Base-by-base conservation (phyloP, 1,284 basidiomycete species). In the Blastosporella zonata region DNA sequence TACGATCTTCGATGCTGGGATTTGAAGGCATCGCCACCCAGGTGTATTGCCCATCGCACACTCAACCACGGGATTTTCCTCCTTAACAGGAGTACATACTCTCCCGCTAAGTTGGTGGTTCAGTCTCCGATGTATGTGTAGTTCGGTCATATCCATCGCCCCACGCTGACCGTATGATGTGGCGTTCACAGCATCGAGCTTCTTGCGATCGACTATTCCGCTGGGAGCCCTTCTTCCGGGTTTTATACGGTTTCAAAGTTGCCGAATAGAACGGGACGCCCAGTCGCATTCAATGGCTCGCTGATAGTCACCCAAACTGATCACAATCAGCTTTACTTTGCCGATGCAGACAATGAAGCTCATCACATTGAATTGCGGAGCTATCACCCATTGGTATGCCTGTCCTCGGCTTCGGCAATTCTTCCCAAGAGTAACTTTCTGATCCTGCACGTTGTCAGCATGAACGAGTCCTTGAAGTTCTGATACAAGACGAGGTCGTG, bases 1-100 rank as follows among this genome's bases (percentile, higher is more conserved):
- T 74, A 70, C 34, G 62, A 60, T 6, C 46, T 83, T 28, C 74
- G 77, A 43, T 80, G 79, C 48, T 84, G 82, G 82, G 78, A 82
- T 51, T 39, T 77, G 5, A 40, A 59, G 1, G 40, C 45, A 20
- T 55, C 51, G 12, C 49, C 21, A 2, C 68, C 73, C 0, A 49
- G 39, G 6, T 76, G 71, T 54, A 55, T 76, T 27, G 76, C 74
- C 0, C 54, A 60, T 15, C 66, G 58, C 9, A 62, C 63, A 13
- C 48, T 71, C 5, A 57, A 60, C 3, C 64, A 63, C 12, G 58
- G 63, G n/a, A 68, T 71, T 7, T 61, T 76, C 55, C 66, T 67
- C 6, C 57, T 77, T 25, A 78, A 77, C 44, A 66, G 66, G 9
- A 63, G 66, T 28, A 55, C 58, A 0, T 46, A 51, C 12, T 62